Base-by-base conservation (phyloP, 208 protist species). In the Acanthamoeba polyphaga region DNA sequence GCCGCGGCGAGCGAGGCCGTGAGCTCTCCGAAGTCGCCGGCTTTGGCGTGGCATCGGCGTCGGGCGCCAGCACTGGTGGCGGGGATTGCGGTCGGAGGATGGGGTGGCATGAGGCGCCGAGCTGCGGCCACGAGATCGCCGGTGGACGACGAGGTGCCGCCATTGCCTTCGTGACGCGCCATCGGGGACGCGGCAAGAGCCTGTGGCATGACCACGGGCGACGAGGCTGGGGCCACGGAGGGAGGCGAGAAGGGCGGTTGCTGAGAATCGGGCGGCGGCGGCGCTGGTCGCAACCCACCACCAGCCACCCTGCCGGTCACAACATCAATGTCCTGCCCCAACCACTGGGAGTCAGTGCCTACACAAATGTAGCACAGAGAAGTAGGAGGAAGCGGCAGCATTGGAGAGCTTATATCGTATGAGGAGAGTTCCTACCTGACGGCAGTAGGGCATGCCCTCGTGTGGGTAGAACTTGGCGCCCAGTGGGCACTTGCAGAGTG, bases 391-490 rank as follows among this genome's bases (percentile, higher is more conserved):
- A 12, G 46, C 46, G 46, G 46, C 46, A 12, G 46, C 46, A 49
- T 49, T 49, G 46, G 46, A 49, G 46, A 49, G 46, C 46, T 49
- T 49, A 7, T 49, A 34, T 34, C 34, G 34, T 34, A 34, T 34
- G 34, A 34, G 55, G 55, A 62, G 55, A 15, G 15, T 2, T 3
- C 22, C 22, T 80, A 80, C 72, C 72, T 80, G 72, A 6, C 72
- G 72, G 72, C 72, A 80, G 3, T 80, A 80, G 72, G 72, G 72
- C 72, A 80, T 80, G 8, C 72, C 72, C 6, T 80, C 72, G 32
- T 80, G 72, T 8, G 72, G 72, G 72, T 80, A 80, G 72, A 80
- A 80, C 72, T 38, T 80, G 29, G 29, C 72, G 27, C 72, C 72
- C 32, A 80, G 34, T 2, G 72, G 72, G 32, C 72, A 80, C 72